A percentile compares a stretch with the other conserved stretches of the same genome.
Evolutionary conservation across 2,329 filamentous ascomycete species (phyloP).

Genomic region (Aspergillaceae sp.): DNA sequence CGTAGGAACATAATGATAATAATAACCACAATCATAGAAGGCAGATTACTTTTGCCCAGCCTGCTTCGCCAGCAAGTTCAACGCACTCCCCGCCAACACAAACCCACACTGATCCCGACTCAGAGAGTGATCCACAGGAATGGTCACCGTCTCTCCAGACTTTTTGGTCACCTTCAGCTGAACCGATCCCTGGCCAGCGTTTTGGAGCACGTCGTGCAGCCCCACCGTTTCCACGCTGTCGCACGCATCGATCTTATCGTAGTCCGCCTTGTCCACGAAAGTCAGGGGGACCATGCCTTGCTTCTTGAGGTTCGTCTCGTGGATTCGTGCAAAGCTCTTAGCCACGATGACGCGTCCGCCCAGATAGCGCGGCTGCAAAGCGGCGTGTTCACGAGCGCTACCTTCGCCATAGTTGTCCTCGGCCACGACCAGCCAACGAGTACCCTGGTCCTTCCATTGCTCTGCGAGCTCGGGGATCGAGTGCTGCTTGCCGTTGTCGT

Average conservation of each 20-base stretch:
- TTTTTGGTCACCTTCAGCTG: slow-evolving; percentile 14
- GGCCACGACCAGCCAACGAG: slow-evolving; percentile 86
- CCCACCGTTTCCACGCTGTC: slow-evolving; percentile 78
- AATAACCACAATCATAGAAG: neutral
- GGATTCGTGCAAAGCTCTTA: slow-evolving; percentile 84
- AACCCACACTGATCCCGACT: slow-evolving; percentile 86
- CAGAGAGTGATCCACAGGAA: slow-evolving; percentile 79
- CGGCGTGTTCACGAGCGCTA: slow-evolving; percentile 80
- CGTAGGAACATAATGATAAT: neutral
- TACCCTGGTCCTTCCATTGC: slow-evolving; percentile 66
- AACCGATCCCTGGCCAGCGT: slow-evolving; percentile 15
- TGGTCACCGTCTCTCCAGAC: slow-evolving; percentile 54
- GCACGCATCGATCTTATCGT: slow-evolving; percentile 71
- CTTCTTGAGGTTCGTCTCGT: slow-evolving; percentile 95
- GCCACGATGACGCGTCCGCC: slow-evolving; percentile 74
- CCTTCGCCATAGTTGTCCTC: slow-evolving; percentile 98
- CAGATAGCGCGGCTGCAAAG: slow-evolving; percentile 82
- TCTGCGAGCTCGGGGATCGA: slow-evolving; percentile 82
- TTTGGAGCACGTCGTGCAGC: slow-evolving; percentile 65
- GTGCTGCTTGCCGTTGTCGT: slow-evolving; percentile 63
- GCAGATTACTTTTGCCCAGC: neutral
- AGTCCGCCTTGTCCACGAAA: slow-evolving; percentile 80
- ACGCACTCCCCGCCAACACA: slow-evolving; percentile 82
- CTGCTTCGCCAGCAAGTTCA: slow-evolving; percentile 77
- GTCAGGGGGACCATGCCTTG: slow-evolving; percentile 93